A percentile compares a stretch with the other conserved stretches of the same genome.
These are phyloP conservation scores for Sphaerulina populicola DNA, from an alignment of 2,329 filamentous ascomycete species.

Conservation along the genomic window DNA sequence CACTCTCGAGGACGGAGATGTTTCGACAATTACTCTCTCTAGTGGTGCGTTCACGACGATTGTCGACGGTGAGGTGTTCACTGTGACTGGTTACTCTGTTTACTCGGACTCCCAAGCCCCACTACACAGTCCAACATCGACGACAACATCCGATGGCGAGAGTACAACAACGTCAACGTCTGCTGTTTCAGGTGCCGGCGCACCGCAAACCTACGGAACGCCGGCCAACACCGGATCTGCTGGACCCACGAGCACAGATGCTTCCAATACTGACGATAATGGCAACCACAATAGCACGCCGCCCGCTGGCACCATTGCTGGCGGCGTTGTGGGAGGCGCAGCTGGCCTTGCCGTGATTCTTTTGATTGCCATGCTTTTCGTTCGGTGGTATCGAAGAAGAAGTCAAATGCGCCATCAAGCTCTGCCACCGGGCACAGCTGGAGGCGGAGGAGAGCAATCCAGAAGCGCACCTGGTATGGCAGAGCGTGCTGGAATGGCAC, in stretches of 20 bases:
- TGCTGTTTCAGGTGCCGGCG: slow-evolving; percentile 5
- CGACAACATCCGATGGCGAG: slow-evolving; percentile 4
- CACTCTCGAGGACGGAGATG: slow-evolving; percentile 24
- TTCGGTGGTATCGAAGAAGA: slow-evolving; percentile 44
- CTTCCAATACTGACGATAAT: slow-evolving; percentile 4
- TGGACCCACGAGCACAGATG: slow-evolving; percentile 8
- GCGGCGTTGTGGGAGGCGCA: slow-evolving; percentile 55
- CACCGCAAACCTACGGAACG: slow-evolving; percentile 8
- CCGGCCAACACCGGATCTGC: slow-evolving; percentile 8
- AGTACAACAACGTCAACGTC: slow-evolving; percentile 13
- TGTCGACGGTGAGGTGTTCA: slow-evolving; percentile 19
- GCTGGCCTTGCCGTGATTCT: slow-evolving; percentile 49
- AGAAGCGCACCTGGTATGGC: slow-evolving; percentile 34
- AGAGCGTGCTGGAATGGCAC: slow-evolving; percentile 34
- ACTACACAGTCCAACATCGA: slow-evolving; percentile 6
- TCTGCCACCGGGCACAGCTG: slow-evolving; percentile 20
- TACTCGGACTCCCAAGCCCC: slow-evolving; percentile 8
- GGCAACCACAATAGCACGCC: slow-evolving; percentile 24
- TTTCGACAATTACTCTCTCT: slow-evolving; percentile 21
- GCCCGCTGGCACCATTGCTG: slow-evolving; percentile 49
- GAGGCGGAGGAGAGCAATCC: slow-evolving; percentile 11
- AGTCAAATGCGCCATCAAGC: slow-evolving; percentile 21
- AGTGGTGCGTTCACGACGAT: slow-evolving; percentile 24
- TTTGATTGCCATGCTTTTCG: slow-evolving; percentile 45
- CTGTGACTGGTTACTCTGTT: slow-evolving; percentile 17